A percentile compares a stretch with the other conserved stretches of the same genome.
phyloP scores from a whole-genome alignment of 306 rosid species.

The Lathyrus oleraceus region DNA sequence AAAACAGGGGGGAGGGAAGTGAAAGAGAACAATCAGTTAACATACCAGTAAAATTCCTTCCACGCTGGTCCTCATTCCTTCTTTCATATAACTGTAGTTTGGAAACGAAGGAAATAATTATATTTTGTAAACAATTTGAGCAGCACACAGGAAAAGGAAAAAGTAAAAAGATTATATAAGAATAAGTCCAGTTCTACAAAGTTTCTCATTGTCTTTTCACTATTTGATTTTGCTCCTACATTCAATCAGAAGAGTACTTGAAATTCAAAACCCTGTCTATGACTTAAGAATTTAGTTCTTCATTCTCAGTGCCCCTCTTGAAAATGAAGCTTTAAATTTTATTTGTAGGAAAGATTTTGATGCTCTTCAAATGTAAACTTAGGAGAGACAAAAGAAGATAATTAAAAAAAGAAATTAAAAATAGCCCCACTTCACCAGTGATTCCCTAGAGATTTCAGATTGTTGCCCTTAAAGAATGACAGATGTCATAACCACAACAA shows the following conservation, averaged over 20 bases:
- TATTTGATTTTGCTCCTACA: not conserved
- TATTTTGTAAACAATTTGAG: not conserved
- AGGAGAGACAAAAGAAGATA: not conserved
- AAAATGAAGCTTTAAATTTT: not conserved
- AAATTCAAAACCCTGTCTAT: not conserved
- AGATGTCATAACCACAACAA: not conserved
- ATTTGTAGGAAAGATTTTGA: not conserved
- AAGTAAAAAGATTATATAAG: not conserved
- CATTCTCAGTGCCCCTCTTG: not conserved
- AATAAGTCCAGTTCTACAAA: conserved; percentile 1
- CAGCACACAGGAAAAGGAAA: not conserved
- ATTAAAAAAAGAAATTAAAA: too few species aligned
- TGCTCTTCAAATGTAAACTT: not conserved
- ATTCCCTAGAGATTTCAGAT: not conserved
- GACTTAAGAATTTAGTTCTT: not conserved
- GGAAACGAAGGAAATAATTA: conserved; percentile 25
- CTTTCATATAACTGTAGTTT: conserved; percentile 81
- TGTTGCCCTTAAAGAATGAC: not conserved
- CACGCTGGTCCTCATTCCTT: conserved; percentile 97
- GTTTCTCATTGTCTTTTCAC: not conserved
- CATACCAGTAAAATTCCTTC: conserved; percentile 94
- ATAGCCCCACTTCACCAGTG: too few species aligned
- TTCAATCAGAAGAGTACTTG: not conserved
- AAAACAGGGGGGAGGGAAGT: not conserved
- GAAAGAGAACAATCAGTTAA: not conserved